Base-by-base conservation (phyloP, 2,329 filamentous ascomycete genomes). In the Talaromyces marneffei region DNA sequence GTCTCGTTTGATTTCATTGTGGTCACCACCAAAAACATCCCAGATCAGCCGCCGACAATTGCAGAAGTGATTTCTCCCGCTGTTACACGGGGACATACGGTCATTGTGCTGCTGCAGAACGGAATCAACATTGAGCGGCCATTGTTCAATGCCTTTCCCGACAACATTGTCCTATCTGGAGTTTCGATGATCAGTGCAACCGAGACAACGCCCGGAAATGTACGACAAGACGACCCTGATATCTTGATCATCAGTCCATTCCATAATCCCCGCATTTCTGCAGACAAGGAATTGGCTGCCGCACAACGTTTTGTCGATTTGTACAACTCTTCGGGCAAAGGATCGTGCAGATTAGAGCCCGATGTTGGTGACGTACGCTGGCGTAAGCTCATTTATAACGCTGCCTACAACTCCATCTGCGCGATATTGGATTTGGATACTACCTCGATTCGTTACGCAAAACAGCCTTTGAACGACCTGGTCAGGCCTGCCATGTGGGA, bases 101-200 rank as follows among this genome's bases (percentile, higher is more conserved):
- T 75, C 48, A 79, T 86, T 52, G 73, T 85, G 1, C 77, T 86
- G 8, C 70, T 83, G 3, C 84, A 86, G 63, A 86, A 86, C 66
- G 84, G 84, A 2, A 72, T 86, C 37, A 84, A 85, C 66, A 85
- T 86, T 65, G 82, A 86, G 65, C 78, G 76, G 58, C 81, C 83
- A 0, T 64, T 86, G 27, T 67, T 82, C 18, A 60, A 67, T 0
- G 69, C 73, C 0, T 85, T 85, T 65, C 83, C 84, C 1, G 63
- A 69, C 4, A 85, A 83, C 63, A 68, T 78, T 1, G 66, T 85
- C 4, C 74, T 87, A 2, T 82, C 78, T 16, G 80, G 82, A 20
- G 77, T 86, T 18, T 78, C 77, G 2, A 73, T 82, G 57, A 82
- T 82, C 59, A 80, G 82, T 35, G 78, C 80, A 8, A 78, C 78